phyloP scores from a whole-genome alignment of 2,329 filamentous ascomycete genomes.

The Microdochium nivale region DNA sequence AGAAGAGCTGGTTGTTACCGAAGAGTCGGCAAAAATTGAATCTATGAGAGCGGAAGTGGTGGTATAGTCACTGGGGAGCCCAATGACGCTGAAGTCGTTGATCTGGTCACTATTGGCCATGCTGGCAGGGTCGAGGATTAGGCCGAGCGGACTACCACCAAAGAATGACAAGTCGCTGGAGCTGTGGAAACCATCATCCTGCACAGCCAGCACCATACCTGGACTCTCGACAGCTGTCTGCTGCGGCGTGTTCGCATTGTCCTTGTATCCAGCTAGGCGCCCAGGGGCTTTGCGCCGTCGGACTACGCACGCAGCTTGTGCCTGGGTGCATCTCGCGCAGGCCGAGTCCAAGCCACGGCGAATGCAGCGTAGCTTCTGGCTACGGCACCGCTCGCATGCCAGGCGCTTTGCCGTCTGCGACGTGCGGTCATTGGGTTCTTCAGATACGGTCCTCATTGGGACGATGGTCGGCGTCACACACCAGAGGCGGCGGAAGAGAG shows the following conservation, averaged over 20 bases:
- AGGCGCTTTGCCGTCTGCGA: not conserved
- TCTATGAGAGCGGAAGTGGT: not conserved
- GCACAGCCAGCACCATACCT: not conserved
- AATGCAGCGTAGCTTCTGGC: not conserved
- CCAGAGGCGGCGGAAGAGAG: not conserved
- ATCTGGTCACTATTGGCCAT: not conserved
- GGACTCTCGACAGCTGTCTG: not conserved
- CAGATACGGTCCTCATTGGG: not conserved
- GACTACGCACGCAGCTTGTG: not conserved
- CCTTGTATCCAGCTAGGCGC: not conserved
- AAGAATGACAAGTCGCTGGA: not conserved
- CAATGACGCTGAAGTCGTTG: not conserved
- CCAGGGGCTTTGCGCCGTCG: not conserved
- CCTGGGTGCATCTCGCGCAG: not conserved
- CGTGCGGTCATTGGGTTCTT: not conserved
- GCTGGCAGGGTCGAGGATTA: not conserved
- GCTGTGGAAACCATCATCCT: not conserved
- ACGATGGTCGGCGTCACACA: not conserved
- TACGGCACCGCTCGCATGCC: not conserved
- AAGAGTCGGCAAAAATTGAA: not conserved
- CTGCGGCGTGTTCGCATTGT: not conserved
- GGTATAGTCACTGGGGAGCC: not conserved
- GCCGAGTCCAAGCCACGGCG: not conserved
- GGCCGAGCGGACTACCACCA: not conserved
- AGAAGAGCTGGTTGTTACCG: not conserved